Percentiles rank a stretch among this genome's conserved stretches.
phyloP scores from a whole-genome alignment of 2,329 filamentous ascomycete genomes.

The Lecanosticta acicola region DNA sequence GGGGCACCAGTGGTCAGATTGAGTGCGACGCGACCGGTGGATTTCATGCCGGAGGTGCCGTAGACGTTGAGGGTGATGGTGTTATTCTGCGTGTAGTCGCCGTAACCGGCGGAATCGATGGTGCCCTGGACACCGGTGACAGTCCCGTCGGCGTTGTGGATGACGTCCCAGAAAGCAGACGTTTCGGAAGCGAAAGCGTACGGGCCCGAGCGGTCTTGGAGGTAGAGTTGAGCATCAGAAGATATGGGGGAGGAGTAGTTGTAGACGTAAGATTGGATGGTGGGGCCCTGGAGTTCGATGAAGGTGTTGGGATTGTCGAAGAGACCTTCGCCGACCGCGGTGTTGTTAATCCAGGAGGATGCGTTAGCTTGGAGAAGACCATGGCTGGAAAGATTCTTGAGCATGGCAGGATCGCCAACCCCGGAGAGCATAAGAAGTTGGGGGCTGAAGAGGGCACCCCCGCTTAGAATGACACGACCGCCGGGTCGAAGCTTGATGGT shows the following conservation, averaged over 20 bases:
- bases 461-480: conserved; percentile 44
- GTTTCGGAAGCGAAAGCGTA: conserved; percentile 52
- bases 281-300: conserved; percentile 49
- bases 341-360: conserved; percentile 47
- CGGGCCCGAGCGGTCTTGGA: conserved; percentile 46
- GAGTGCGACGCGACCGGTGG: conserved; percentile 47
- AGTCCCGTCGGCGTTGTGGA: conserved; percentile 47
- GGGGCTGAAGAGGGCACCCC: conserved; percentile 57
- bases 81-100: conserved; percentile 46
- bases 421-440: conserved; percentile 61
- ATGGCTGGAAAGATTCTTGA: conserved; percentile 38
- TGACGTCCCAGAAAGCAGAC: conserved; percentile 49
- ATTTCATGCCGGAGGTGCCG: conserved; percentile 51
- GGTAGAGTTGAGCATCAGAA: conserved; percentile 43
- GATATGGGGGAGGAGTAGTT: conserved; percentile 42
- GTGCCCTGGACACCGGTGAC: conserved; percentile 49
- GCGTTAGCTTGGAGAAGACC: conserved; percentile 33
- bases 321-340: conserved; percentile 45
- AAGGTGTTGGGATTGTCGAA: conserved; percentile 47
- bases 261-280: conserved; percentile 46
- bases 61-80: conserved; percentile 55
- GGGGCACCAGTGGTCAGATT: conserved; percentile 52
- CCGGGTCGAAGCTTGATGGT: conserved; percentile 57
- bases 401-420: conserved; percentile 52
- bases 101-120: conserved; percentile 45